Base-by-base conservation (phyloP, 208 protist species). In the Crithidia expoeki region DNA sequence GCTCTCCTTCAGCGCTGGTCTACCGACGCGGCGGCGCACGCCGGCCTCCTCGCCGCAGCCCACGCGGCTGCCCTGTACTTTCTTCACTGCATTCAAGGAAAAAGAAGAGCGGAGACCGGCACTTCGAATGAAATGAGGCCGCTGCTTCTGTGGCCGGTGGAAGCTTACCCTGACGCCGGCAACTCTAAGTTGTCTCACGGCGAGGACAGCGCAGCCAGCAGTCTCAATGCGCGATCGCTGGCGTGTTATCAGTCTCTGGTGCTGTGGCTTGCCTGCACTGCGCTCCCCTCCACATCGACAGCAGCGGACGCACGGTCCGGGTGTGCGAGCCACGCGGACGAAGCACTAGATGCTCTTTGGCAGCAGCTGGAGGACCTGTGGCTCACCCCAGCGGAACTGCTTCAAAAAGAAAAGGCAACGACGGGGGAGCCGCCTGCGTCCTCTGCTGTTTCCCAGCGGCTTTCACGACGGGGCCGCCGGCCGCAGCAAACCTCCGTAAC, bases 1-100 rank as follows among this genome's bases (percentile, higher is more conserved):
- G 74, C 56, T 52, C 52, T 90, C 33, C 58, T 85, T 27, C 72
- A 83, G 66, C 81, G 81, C 14, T 90, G 85, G 85, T 83, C 72
- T 23, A 87, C 81, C 3, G 62, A 64, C 50, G 46, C 68, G 4
- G 44, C 14, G 7, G 71, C 72, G 27, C 71, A 79, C 53, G 60
- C 66, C 21, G 79, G 75, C 7, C 33, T 90, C 6, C 68, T 69
- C n/a, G 16, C 49, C 30, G 81, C 81, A 0, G 72, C 79, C 23
- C 74, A 42, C 12, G 61, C 55, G 23, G 68, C 51, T 6, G 47
- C 62, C 2, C 55, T 19, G 7, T 17, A 34, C 27, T 66, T 67
- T 23, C 42, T 65, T 10, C 32, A 42, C 14, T 6, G 34, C 42
- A 49, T 34, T 11, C 52, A 42, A 3, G 46, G 53, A 42, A 25